phyloP scores from a whole-genome alignment of 2,329 filamentous ascomycete species.

The Stromatinia cepivora region DNA sequence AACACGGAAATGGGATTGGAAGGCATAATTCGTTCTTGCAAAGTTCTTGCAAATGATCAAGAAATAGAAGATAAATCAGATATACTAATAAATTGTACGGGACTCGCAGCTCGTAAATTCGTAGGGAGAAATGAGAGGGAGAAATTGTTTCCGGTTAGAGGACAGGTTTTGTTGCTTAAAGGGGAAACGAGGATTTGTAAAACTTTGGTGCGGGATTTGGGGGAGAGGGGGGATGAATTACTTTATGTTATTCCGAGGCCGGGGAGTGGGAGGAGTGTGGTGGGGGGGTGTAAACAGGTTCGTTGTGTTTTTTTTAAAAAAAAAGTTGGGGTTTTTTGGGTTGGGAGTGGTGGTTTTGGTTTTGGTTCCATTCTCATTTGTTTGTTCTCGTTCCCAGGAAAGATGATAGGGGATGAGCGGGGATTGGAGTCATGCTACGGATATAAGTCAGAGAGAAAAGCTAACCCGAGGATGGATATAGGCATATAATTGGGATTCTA shows the following conservation, averaged over 20 bases:
- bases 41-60: neutral
- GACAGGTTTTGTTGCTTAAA: neutral
- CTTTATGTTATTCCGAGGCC: constrained; percentile 47
- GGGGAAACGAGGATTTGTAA: neutral
- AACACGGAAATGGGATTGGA: neutral
- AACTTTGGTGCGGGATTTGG: neutral
- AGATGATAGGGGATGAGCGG: too few relatives aligned
- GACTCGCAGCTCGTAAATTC: neutral
- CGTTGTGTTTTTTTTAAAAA: constrained; percentile 37
- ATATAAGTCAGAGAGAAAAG: neutral
- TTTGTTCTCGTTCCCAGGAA: neutral
- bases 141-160: neutral
- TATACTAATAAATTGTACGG: neutral
- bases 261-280: constrained; percentile 45
- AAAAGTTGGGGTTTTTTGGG: neutral
- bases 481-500: neutral
- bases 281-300: constrained; percentile 48
- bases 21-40: neutral
- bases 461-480: neutral
- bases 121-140: neutral
- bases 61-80: neutral
- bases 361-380: too few relatives aligned
- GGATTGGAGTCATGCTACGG: too few relatives aligned
- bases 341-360: neutral
- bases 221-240: neutral